Evolutionary conservation across 2,329 filamentous ascomycete genomes (phyloP).

Genomic region (Sporothrix luriei): DNA sequence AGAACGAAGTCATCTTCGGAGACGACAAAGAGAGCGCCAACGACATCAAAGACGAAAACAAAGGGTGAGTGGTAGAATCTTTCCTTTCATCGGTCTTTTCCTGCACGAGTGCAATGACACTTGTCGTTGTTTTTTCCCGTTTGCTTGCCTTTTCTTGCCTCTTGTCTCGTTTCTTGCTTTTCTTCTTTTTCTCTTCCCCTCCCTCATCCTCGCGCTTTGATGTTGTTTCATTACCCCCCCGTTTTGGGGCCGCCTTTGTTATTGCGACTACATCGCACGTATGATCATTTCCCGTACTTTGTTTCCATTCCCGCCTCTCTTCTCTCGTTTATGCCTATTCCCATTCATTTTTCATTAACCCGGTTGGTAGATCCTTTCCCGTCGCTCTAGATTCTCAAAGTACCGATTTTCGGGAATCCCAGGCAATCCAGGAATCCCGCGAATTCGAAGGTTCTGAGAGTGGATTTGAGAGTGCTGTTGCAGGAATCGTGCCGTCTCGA

Average conservation of each 20-base stretch:
- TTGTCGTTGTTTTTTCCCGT: not conserved
- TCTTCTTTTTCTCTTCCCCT: not conserved
- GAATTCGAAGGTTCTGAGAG: not conserved
- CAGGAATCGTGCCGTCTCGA: constrained; percentile 41
- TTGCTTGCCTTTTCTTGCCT: not conserved
- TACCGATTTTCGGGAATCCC: constrained; percentile 37
- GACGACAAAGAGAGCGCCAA: not conserved
- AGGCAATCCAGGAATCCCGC: not conserved
- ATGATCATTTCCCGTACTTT: constrained; percentile 3
- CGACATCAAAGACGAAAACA: not conserved
- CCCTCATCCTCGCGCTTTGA: not conserved
- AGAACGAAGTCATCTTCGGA: not conserved
- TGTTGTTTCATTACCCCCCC: constrained; percentile 20
- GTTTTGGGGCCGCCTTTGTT: constrained; percentile 14
- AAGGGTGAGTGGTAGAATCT: constrained; percentile 14
- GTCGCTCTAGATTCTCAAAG: constrained; percentile 31
- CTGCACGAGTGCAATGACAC: not conserved
- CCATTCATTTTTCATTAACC: not conserved
- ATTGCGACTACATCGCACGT: constrained; percentile 7
- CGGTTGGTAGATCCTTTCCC: constrained; percentile 21
- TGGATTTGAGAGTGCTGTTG: constrained; percentile 25
- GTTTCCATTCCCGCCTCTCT: not conserved
- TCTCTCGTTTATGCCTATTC: not conserved
- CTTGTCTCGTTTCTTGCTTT: not conserved
- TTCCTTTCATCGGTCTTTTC: constrained; percentile 8